These are phyloP conservation scores for Boechera retrofracta DNA, from an alignment of 345 rosid species.

Conservation along the genomic window DNA sequence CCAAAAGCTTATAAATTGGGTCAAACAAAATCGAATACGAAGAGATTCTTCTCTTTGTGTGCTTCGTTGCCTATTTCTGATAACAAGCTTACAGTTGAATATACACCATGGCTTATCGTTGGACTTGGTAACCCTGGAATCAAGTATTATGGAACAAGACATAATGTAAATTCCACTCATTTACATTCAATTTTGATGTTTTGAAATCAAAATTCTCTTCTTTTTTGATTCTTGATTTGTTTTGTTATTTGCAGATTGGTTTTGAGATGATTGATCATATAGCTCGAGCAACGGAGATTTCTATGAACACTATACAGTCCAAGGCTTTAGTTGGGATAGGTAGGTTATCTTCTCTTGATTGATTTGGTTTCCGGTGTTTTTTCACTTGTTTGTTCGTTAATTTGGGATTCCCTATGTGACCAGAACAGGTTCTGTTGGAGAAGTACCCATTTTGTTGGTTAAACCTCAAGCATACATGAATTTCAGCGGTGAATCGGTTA, in stretches of 20 bases:
- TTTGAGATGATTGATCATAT: conserved; percentile 85
- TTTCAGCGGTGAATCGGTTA: conserved; percentile 88
- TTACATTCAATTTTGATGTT: not conserved
- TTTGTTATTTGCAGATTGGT: conserved; percentile 60
- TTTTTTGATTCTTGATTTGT: conserved; percentile 1
- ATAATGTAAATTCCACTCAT: conserved; percentile 57
- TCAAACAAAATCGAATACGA: conserved; percentile 12
- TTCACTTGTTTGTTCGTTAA: not conserved
- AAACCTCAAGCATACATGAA: conserved; percentile 94
- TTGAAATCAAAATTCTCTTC: not conserved
- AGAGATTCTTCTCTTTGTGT: conserved; percentile 20
- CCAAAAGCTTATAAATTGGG: conserved; percentile 20
- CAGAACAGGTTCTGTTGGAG: conserved; percentile 80
- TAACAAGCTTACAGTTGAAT: conserved; percentile 30
- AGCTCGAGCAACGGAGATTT: conserved; percentile 55
- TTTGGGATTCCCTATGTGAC: conserved; percentile 37
- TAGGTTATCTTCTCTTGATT: conserved; percentile 57
- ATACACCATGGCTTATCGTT: conserved; percentile 76
- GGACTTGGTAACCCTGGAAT: conserved; percentile 96
- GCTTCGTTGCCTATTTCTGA: conserved; percentile 36
- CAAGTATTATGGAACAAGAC: conserved; percentile 77
- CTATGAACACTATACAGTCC: conserved; percentile 78
- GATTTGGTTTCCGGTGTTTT: not conserved
- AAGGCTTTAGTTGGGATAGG: conserved; percentile 89
- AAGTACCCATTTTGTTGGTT: conserved; percentile 80